Evolutionary conservation across 2,329 filamentous ascomycete species (phyloP), one percentile per base, ranked within the genome.

Genomic region (Aspergillus eucalypticola): DNA sequence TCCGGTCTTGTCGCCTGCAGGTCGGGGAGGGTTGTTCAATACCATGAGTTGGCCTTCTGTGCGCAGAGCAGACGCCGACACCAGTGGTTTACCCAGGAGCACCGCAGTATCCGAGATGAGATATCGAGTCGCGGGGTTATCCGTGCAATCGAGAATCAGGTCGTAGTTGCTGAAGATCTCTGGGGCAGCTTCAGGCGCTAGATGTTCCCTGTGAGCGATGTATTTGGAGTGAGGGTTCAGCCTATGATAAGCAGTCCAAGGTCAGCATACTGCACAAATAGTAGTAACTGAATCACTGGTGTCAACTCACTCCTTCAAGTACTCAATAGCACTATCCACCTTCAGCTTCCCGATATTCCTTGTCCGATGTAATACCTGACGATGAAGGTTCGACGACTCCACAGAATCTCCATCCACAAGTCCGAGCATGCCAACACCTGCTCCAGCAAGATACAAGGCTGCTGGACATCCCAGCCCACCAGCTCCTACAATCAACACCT

Each of bases 401-500:
- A 99, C 94, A 0, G 82, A 82, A 76, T 99, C 95, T 3, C 90
- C 92, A 72, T 99, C 95, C 23, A 95, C 86, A 7, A 99, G 80
- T 0, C 94, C 93, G 17, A 99, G 76, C 0, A 83, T 90, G 8
- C 93, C 92, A 1, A 97, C 84, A 0, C 95, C 95, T 1, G 95
- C 90, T 21, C 92, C 94, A 8, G 92, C 91, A 1, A 99, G 85
- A 72, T 99, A 99, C n/a, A 90, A 85, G 0, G 93, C 91, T 11
- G 95, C 92, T 10, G 95, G 95, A 73, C 92, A 98, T 10, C 95
- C 95, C 11, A 99, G 80, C 0, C 95, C 95, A 5, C 95, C 95
- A 2, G 91, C 88, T 10, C 95, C 95, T 23, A 99, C 84, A 50
- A 99, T 82, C 7, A 98, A 83, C 5, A 97, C 88, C 19, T 82